Evolutionary conservation across 306 rosid species (phyloP).

Genomic region (Prunus campanulata): DNA sequence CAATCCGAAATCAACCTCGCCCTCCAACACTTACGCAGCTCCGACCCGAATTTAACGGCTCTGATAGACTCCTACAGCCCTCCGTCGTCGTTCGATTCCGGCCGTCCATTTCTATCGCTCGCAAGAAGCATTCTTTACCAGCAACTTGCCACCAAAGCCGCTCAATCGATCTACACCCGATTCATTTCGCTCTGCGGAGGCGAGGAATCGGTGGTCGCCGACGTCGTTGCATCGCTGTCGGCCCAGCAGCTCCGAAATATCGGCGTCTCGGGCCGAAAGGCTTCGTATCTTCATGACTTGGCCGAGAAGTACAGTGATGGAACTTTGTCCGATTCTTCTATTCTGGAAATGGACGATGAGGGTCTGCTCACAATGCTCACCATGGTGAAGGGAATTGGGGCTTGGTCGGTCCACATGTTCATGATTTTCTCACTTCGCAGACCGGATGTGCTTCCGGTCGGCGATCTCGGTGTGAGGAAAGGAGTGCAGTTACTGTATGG

Average conservation of each 20-base stretch:
- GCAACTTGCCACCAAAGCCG: slow-evolving; percentile 67
- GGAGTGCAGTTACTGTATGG: slow-evolving; percentile 68
- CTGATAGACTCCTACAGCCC: slow-evolving; percentile 46
- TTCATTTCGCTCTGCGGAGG: slow-evolving; percentile 66
- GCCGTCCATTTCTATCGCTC: slow-evolving; percentile 48
- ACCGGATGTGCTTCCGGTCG: slow-evolving; percentile 78
- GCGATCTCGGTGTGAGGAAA: slow-evolving; percentile 71
- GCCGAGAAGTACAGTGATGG: slow-evolving; percentile 52
- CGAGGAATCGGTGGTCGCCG: slow-evolving; percentile 40
- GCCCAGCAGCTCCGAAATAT: slow-evolving; percentile 39
- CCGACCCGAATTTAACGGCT: slow-evolving; percentile 43
- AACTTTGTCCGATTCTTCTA: slow-evolving; percentile 46
- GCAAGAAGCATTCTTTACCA: slow-evolving; percentile 62
- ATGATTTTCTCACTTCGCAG: slow-evolving; percentile 72
- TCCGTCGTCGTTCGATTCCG: slow-evolving; percentile 35
- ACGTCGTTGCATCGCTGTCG: slow-evolving; percentile 40
- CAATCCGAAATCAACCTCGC: slow-evolving; percentile 49
- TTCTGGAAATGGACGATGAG: slow-evolving; percentile 71
- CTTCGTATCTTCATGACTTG: slow-evolving; percentile 65
- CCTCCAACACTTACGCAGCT: slow-evolving; percentile 50
- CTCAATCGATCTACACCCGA: slow-evolving; percentile 57
- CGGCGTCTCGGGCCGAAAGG: slow-evolving; percentile 77
- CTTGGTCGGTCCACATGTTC: slow-evolving; percentile 88
- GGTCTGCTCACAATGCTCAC: slow-evolving; percentile 40
- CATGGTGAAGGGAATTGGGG: slow-evolving; percentile 72